Evolutionary conservation across 75 land plant species (phyloP).

Genomic region (Cryptomeria japonica): DNA sequence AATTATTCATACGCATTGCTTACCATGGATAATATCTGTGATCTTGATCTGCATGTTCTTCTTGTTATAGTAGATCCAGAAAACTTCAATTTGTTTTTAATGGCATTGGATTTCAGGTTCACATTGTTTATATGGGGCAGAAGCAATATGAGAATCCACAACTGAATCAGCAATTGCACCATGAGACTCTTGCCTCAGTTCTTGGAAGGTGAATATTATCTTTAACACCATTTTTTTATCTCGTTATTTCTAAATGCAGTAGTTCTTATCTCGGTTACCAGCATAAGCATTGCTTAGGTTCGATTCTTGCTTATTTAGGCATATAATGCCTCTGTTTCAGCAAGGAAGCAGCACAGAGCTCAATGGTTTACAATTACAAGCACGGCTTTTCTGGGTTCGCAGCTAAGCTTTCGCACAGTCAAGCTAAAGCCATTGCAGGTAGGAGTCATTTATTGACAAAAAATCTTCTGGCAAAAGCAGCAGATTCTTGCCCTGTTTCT

Average conservation of each 20-base stretch:
- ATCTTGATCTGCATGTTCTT: background rate
- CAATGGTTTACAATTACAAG: slow-evolving; percentile 64
- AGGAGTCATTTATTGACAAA: background rate
- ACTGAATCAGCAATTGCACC: slow-evolving; percentile 21
- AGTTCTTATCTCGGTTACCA: background rate
- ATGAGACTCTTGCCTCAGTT: slow-evolving; percentile 29
- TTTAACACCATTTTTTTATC: background rate
- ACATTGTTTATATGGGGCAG: slow-evolving; percentile 54
- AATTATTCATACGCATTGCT: background rate
- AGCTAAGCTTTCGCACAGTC: slow-evolving; percentile 38
- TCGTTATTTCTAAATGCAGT: background rate
- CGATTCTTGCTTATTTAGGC: background rate
- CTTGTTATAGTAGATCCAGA: background rate
- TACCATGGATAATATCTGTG: background rate
- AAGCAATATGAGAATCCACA: slow-evolving; percentile 24
- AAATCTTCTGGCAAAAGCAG: background rate
- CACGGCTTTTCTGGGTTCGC: slow-evolving; percentile 75
- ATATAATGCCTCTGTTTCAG: slow-evolving; percentile 22
- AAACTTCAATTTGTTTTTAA: background rate
- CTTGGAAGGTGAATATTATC: slow-evolving; percentile 38
- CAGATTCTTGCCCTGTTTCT: background rate
- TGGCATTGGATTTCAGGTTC: slow-evolving; percentile 24
- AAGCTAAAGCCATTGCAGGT: slow-evolving; percentile 49
- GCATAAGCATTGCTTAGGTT: background rate
- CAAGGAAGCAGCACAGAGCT: slow-evolving; percentile 31